Base-by-base conservation (phyloP, 1,284 basidiomycete species). In the Pascua guehoae region DNA sequence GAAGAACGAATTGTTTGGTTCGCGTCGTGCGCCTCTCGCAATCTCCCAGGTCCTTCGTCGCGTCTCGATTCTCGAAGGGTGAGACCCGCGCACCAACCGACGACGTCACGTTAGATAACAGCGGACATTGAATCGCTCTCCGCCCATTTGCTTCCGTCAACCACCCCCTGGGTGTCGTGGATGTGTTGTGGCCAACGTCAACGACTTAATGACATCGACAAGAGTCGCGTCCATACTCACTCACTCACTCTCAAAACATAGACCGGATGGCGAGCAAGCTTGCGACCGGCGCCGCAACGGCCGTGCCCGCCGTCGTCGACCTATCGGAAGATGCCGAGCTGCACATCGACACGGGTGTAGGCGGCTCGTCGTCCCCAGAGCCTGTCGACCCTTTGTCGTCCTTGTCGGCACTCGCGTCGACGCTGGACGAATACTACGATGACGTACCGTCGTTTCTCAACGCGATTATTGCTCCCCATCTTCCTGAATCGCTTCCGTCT, bases 371-470 rank as follows among this genome's bases (percentile, higher is more conserved):
- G 9, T 14, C 48, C 39, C 45, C 49, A 15, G 51, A 48, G 15
- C 15, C 49, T 8, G 40, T 49, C 37, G 62, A 66, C 48, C 62
- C 65, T 0, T 51, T 65, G 16, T 52, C 63, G 9, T 63, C 71
- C 10, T 63, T 71, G 12, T 47, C 64, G 7, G 60, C 66, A n/a
- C 68, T 78, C 17, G 70, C 73, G 40, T 47, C 64, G 1, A 60
- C 67, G 1, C 66, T 79, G 39, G 76, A 78, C 56, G 57, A 58
- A 8, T 69, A 64, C 41, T 58, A 63, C 47, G 61, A 65, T 38
- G 71, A 74, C 52, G 70, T 77, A 15, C 66, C 73, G 1, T 60
- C 66, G 1, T 77, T 77, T 62, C 62, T 79, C 49, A 79, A 78
- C 61, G 57, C 63, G 40, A 62, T 76, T 12, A 56, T 77, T 1